A percentile compares a stretch with the other conserved stretches of the same genome.
Evolutionary conservation across 2,329 filamentous ascomycete genomes (phyloP).

Genomic region (Stagonosporopsis cucurbitacearum): DNA sequence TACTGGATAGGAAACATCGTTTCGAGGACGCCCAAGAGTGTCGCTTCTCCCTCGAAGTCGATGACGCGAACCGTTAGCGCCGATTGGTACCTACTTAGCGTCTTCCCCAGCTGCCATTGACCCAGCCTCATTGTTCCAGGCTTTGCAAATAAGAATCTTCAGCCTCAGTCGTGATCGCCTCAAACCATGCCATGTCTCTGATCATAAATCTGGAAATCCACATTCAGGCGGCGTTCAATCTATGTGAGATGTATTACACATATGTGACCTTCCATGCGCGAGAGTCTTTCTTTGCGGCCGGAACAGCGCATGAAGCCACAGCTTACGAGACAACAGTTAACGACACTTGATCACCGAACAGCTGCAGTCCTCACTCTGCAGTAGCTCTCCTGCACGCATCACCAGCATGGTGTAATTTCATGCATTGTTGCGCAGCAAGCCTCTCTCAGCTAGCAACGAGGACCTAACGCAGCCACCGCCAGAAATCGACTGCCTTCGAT

Average conservation of each 20-base stretch:
- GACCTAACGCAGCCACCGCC: neutral
- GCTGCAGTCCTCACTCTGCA: neutral
- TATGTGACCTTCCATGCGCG: neutral
- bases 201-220: neutral
- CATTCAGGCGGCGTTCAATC: neutral
- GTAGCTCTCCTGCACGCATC: neutral
- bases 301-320: neutral
- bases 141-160: neutral
- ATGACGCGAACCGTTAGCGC: constrained; percentile 1
- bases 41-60: neutral
- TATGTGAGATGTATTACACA: constrained; percentile 1
- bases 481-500: neutral
- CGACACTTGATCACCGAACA: neutral
- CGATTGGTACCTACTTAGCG: constrained; percentile 1
- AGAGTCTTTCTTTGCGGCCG: neutral
- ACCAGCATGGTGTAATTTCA: neutral
- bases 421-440: neutral
- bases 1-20: neutral
- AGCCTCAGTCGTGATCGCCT: constrained; percentile 1
- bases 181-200: neutral
- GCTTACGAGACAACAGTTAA: neutral
- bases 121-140: neutral
- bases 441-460: constrained; percentile 8
- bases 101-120: constrained; percentile 2
- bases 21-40: neutral